Evolutionary conservation across 2,329 filamentous ascomycete genomes (phyloP), one percentile per base, ranked within the genome.

Genomic region (Coniochaeta sp.): DNA sequence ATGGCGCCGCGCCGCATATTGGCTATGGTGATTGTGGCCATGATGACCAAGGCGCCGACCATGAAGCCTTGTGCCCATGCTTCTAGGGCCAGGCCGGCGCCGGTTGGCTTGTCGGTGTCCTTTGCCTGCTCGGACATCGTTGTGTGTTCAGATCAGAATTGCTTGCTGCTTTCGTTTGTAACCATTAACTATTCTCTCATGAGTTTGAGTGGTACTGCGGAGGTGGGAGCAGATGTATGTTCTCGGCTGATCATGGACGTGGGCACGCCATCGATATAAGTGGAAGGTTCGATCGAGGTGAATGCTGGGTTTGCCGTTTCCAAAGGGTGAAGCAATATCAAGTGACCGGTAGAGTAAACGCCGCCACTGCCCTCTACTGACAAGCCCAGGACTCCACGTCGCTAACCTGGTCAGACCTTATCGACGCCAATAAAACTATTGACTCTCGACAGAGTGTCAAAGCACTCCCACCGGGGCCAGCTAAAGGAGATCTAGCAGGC

Each of bases 21-120:
- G n/a, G 75, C 71, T 4, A 80, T 57, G 0, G 79, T 80, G 55
- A 81, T 76, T 0, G 73, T 74, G 16, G 73, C 70, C 77, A 81
- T 80, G 58, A 81, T 75, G 26, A 81, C 64, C 59, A 81, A 62
- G 9, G 75, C 74, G 9, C 79, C 79, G 1, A 81, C 70, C 77
- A 81, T 77, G 60, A 77, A 71, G 34, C 78, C 78, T 62, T 80
- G 77, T 1, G 74, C 75, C 78, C 78, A 80, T 60, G 75, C 74
- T 64, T 80, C 78, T 7, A 79, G 68, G 1, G 59, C 60, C 26
- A 62, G 44, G 16, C 54, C 54, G 28, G 54, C 54, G 47, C 47
- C 47, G 22, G 19, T 22, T 12, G 47, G 47, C 47, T 52, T 52
- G 24, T 26, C 47, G 24, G 14, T 30, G 22, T 52, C 47, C 22